Conservation (phyloP, 192 early-diverging fungal genomes). For the Anaeromyces robustus region DNA sequence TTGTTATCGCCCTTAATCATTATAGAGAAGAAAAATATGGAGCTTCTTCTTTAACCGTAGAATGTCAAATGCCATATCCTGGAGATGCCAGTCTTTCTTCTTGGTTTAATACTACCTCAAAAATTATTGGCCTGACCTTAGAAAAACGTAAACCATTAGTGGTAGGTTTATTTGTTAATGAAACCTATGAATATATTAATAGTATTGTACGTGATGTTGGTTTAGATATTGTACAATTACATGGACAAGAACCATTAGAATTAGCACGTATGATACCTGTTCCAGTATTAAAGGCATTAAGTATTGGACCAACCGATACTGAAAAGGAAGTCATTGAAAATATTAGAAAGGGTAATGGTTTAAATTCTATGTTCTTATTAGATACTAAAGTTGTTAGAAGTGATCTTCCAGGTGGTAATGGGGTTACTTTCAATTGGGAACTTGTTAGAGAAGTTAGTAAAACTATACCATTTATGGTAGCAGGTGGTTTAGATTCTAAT, state of each 20-base stretch:
- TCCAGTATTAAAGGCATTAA: slow-evolving; percentile 80
- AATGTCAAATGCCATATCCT: slow-evolving; percentile 3
- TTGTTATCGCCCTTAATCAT: slow-evolving; percentile 46
- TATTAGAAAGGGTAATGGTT: slow-evolving; percentile 2
- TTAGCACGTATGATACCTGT: slow-evolving; percentile 55
- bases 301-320: slow-evolving; percentile 41
- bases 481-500: slow-evolving; percentile 70
- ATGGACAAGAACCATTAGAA: slow-evolving; percentile 58
- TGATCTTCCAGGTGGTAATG: slow-evolving; percentile 66
- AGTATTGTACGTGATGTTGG: slow-evolving; percentile 37
- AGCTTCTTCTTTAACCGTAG: slow-evolving; percentile 2
- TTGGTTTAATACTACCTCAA: slow-evolving; percentile 33
- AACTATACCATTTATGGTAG: slow-evolving; percentile 61
- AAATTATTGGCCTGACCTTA: slow-evolving; percentile 16
- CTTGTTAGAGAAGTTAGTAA: slow-evolving; percentile 29
- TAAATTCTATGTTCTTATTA: slow-evolving; percentile 13
- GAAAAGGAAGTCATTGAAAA: slow-evolving; percentile 11
- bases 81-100: slow-evolving; percentile 2
- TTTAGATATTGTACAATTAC: slow-evolving; percentile 87
- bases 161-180: slow-evolving; percentile 89
- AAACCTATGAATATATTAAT: slow-evolving; percentile 59
- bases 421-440: slow-evolving; percentile 73
- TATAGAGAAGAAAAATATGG: not conserved
- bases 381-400: slow-evolving; percentile 34
- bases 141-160: slow-evolving; percentile 46